These are phyloP conservation scores for Ammopiptanthus mongolicus DNA, from an alignment of 306 rosid genomes.

Conservation along the genomic window DNA sequence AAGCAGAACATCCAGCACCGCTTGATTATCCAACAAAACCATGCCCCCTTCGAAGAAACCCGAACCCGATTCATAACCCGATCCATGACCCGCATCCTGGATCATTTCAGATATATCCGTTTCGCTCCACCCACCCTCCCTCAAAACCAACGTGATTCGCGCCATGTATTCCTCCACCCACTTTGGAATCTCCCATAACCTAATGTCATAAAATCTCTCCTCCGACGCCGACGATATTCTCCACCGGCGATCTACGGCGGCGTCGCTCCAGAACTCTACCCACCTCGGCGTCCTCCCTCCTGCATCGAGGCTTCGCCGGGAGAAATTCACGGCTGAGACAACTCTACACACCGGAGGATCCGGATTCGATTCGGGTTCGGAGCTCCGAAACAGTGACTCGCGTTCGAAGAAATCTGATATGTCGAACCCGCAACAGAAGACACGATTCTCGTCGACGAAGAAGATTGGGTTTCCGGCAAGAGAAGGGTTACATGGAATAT, in stretches of 20 bases:
- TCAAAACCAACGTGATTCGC: conserved; percentile 59
- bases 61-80: conserved; percentile 67
- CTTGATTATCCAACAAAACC: conserved; percentile 65
- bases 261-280: conserved; percentile 94
- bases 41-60: conserved; percentile 66
- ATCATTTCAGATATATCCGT: conserved; percentile 69
- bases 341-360: conserved; percentile 33
- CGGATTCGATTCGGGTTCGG: conserved; percentile 39
- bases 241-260: conserved; percentile 55
- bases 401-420: conserved; percentile 78
- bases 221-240: conserved; percentile 47
- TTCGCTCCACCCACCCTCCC: conserved; percentile 87
- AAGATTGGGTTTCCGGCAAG: conserved; percentile 79
- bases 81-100: conserved; percentile 53
- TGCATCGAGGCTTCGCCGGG: conserved; percentile 57
- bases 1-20: conserved; percentile 64
- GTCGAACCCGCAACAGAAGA: conserved; percentile 80
- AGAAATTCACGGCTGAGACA: conserved; percentile 24
- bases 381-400: conserved; percentile 49
- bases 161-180: conserved; percentile 74
- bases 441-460: conserved; percentile 71
- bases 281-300: conserved; percentile 72
- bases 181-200: conserved; percentile 44
- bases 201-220: conserved; percentile 53
- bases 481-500: conserved; percentile 77